Conservation (phyloP, 2,329 filamentous ascomycete species). For the Sphaerulina vaccinii region DNA sequence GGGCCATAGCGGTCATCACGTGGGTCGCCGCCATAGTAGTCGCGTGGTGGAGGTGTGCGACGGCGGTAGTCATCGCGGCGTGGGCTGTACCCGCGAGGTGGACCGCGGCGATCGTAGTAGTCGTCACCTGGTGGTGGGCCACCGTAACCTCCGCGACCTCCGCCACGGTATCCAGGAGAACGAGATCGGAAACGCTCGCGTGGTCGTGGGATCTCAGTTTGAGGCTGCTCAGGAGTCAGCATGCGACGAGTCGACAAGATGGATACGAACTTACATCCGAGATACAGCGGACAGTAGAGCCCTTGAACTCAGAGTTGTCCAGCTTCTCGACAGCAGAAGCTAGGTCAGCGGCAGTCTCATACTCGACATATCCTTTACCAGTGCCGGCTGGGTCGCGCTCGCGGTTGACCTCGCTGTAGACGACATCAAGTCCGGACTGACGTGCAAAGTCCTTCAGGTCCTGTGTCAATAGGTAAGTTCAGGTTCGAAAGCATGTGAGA, state of each 20-base stretch:
- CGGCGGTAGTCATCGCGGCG: slow-evolving; percentile 83
- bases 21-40: slow-evolving; percentile 77
- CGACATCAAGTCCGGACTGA: slow-evolving; percentile 93
- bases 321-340: slow-evolving; percentile 93
- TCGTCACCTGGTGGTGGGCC: slow-evolving; percentile 66
- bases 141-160: slow-evolving; percentile 50
- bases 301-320: slow-evolving; percentile 90
- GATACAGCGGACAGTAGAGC: slow-evolving; percentile 77
- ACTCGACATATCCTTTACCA: slow-evolving; percentile 92
- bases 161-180: slow-evolving; percentile 64
- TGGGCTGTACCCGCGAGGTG: slow-evolving; percentile 79
- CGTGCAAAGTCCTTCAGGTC: slow-evolving; percentile 99
- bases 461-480: slow-evolving; percentile 57
- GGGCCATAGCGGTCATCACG: slow-evolving; percentile 69
- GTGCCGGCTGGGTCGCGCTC: slow-evolving; percentile 69
- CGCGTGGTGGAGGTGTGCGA: slow-evolving; percentile 66
- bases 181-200: slow-evolving; percentile 70
- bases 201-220: slow-evolving; percentile 65
- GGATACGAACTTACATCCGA: slow-evolving; percentile 65
- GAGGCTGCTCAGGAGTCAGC: slow-evolving; percentile 56
- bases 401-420: slow-evolving; percentile 94
- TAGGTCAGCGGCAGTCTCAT: slow-evolving; percentile 87
- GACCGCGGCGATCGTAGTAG: slow-evolving; percentile 78
- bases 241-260: slow-evolving; percentile 4
- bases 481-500: slow-evolving; percentile 7